Evolutionary conservation across 2,329 filamentous ascomycete species (phyloP).

Genomic region (Paecilomyces dactylethromorphus): DNA sequence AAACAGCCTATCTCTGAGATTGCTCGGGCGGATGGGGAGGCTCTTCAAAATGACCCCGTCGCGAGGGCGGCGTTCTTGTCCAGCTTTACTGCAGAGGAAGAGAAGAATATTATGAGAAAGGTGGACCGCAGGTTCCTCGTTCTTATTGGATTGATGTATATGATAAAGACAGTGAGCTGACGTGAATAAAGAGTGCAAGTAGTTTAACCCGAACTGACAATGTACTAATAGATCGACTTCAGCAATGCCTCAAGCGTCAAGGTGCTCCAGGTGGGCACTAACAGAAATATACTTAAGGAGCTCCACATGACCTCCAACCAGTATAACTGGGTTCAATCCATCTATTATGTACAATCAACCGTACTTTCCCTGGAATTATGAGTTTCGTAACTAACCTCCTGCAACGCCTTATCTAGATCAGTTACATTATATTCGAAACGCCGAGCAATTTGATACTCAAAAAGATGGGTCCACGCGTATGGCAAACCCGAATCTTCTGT

Average conservation of each 20-base stretch:
- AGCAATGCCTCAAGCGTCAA: slow-evolving; percentile 37
- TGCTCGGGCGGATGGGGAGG: not conserved
- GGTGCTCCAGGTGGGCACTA: slow-evolving; percentile 36
- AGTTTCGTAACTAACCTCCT: not conserved
- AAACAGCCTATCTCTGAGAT: not conserved
- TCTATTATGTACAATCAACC: slow-evolving; percentile 28
- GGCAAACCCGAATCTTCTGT: slow-evolving; percentile 32
- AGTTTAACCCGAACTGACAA: not conserved
- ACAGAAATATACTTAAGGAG: slow-evolving; percentile 31
- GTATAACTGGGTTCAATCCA: slow-evolving; percentile 37
- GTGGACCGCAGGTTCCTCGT: slow-evolving; percentile 32
- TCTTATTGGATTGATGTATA: slow-evolving; percentile 36
- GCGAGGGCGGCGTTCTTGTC: slow-evolving; percentile 24
- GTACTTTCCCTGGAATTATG: not conserved
- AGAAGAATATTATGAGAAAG: slow-evolving; percentile 33
- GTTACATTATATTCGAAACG: slow-evolving; percentile 36
- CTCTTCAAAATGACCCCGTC: slow-evolving; percentile 13
- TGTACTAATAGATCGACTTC: slow-evolving; percentile 23
- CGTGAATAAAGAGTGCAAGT: slow-evolving; percentile 8
- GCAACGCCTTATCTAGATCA: slow-evolving; percentile 18
- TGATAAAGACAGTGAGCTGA: slow-evolving; percentile 33
- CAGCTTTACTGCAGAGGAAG: slow-evolving; percentile 33
- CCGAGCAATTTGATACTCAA: slow-evolving; percentile 36
- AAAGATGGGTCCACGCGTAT: slow-evolving; percentile 25
- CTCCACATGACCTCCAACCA: slow-evolving; percentile 35